phyloP scores from a whole-genome alignment of 495 filamentous ascomycete genomes.

The Penicillium silybi region DNA sequence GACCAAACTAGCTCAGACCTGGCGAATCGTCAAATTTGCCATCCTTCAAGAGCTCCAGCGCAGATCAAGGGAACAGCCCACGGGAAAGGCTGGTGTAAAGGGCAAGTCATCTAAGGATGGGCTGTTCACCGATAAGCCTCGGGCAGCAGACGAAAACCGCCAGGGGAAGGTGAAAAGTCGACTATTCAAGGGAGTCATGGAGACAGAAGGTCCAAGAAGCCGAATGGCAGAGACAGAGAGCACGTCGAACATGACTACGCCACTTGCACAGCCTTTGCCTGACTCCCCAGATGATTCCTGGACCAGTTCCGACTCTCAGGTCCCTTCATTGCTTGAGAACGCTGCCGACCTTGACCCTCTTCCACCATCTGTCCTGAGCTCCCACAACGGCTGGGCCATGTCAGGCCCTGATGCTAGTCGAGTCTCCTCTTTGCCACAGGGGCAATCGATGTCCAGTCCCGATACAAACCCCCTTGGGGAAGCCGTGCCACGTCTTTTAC shows the following conservation, averaged over 20 bases:
- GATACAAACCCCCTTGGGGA: constrained; percentile 15
- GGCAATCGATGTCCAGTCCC: constrained; percentile 28
- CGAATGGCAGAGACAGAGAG: constrained; percentile 55
- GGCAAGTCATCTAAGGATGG: constrained; percentile 36
- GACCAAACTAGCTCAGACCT: constrained; percentile 67
- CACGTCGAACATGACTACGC: constrained; percentile 75
- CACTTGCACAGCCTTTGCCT: constrained; percentile 64
- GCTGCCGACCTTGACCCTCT: constrained; percentile 39
- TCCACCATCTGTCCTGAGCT: constrained; percentile 42
- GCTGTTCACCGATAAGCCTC: constrained; percentile 19
- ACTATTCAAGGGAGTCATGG: constrained; percentile 44
- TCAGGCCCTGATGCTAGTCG: constrained; percentile 24
- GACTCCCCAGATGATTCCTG: constrained; percentile 40
- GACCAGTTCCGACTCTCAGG: constrained; percentile 27
- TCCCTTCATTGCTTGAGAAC: constrained; percentile 31
- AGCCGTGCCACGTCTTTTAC: constrained; percentile 17
- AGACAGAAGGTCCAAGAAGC: constrained; percentile 31
- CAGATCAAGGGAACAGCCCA: constrained; percentile 52
- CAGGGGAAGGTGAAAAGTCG: constrained; percentile 39
- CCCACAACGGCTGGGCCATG: constrained; percentile 38
- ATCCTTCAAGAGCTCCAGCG: constrained; percentile 56
- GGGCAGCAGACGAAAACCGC: constrained; percentile 32
- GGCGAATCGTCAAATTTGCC: constrained; percentile 64
- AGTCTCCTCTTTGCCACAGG: constrained; percentile 18
- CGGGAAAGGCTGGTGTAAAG: constrained; percentile 20